Evolutionary conservation across 306 rosid genomes (phyloP).

Genomic region (Luffa acutangula): DNA sequence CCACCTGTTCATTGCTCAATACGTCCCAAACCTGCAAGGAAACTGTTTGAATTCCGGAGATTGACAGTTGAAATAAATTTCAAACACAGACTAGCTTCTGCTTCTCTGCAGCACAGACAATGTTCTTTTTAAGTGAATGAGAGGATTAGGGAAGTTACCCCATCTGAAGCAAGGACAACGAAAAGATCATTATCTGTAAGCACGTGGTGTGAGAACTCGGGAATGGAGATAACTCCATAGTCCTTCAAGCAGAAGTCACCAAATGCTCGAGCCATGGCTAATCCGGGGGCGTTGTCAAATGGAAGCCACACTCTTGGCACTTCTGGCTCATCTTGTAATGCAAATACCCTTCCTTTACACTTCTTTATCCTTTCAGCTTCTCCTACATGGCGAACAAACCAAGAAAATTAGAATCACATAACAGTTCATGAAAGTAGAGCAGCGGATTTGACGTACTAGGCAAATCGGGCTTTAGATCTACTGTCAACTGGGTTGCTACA

Average conservation of each 20-base stretch:
- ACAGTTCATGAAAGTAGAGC: neutral
- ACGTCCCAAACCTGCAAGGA: slow-evolving; percentile 83
- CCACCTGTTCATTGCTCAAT: slow-evolving; percentile 88
- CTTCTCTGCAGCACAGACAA: neutral
- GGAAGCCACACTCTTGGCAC: slow-evolving; percentile 93
- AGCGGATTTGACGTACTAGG: slow-evolving; percentile 48
- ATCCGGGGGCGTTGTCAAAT: slow-evolving; percentile 85
- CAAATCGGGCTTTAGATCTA: slow-evolving; percentile 93
- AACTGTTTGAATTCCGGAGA: neutral
- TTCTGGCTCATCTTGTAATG: slow-evolving; percentile 95
- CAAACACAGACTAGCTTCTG: neutral
- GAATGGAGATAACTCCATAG: slow-evolving; percentile 86
- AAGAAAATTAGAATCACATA: neutral
- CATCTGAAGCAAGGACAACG: slow-evolving; percentile 90
- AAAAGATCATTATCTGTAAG: slow-evolving; percentile 77
- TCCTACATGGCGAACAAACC: slow-evolving; percentile 22
- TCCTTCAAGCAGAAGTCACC: slow-evolving; percentile 95
- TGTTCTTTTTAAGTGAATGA: neutral
- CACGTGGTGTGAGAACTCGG: slow-evolving; percentile 63
- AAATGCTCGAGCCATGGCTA: slow-evolving; percentile 99
- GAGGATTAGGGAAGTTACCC: slow-evolving; percentile 36
- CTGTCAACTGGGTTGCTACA: slow-evolving; percentile 77
- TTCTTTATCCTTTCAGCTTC: slow-evolving; percentile 88
- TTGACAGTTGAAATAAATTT: neutral
- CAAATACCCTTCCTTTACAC: slow-evolving; percentile 88